Evolutionary conservation across 495 filamentous ascomycete species (phyloP), one percentile per base, ranked within the genome.

Genomic region (Neurospora sp.): DNA sequence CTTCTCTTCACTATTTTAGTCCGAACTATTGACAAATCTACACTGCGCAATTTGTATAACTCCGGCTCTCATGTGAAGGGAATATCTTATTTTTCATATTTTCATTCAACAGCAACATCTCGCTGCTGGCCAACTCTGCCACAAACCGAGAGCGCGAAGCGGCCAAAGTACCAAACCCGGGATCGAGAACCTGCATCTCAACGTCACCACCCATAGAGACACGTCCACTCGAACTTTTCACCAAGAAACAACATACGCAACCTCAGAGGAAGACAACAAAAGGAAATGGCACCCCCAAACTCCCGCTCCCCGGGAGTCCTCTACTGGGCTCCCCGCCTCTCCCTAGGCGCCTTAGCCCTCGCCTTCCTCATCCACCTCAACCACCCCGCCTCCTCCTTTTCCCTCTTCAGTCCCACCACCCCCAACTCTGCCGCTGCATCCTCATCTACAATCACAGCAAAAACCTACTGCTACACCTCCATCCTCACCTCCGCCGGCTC

Each of bases 391-490:
- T 72, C 59, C 21, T 76, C 72, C 73, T 74, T 71, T 62, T 73
- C 72, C 73, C 72, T 71, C 2, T 72, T 62, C 31, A 40, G 19
- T 34, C 62, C 69, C 54, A 59, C 34, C 73, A 72, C 11, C 69
- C 36, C 7, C 48, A 17, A 6, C 69, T 15, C 39, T 39, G 45
- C 24, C 24, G 24, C 2, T 28, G 24, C 24, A 28, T 28, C 24
- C 24, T 28, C 24, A 28, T 2, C 72, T 7, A 21, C 10, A 5
- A 43, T 17, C n/a, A 34, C 54, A 2, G 36, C 62, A n/a, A 37
- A 82, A 40, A 83, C 82, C 21, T 77, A 80, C 73, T 85, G 83
- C 76, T 85, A 85, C 74, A 77, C 84, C 42, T 76, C 78, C 39
- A n/a, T 37, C 15, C 19, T 19, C 40, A 40, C 69, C 10, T 70